Evolutionary conservation across 208 protist species (phyloP).

Genomic region (Acanthamoeba healyi): DNA sequence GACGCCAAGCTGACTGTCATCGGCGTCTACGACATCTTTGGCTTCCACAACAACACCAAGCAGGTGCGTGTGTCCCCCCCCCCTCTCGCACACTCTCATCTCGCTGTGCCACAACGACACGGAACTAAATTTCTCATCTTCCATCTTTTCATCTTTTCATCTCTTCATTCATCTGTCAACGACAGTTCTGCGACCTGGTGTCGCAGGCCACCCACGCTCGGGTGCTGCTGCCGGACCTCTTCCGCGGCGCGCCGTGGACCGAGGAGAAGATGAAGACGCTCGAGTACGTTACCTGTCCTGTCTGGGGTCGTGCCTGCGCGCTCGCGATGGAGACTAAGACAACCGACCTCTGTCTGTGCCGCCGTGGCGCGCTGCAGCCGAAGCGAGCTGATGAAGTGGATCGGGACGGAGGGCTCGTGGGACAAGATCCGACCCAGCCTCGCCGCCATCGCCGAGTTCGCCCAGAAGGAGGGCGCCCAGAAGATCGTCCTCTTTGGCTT

Average conservation of each 20-base stretch:
- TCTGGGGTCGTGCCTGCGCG: no score
- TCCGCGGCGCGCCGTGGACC: background rate
- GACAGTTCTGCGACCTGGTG: conserved; percentile 1
- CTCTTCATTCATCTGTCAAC: no score
- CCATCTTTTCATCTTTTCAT: no score
- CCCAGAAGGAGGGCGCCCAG: background rate
- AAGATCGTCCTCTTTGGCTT: background rate
- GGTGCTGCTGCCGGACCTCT: background rate
- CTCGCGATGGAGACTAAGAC: no score
- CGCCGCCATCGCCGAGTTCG: background rate
- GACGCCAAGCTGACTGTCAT: background rate
- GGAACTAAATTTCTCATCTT: no score
- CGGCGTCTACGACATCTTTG: conserved; percentile 26
- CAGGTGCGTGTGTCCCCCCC: no score
- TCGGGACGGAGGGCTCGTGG: background rate
- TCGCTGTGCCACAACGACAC: background rate
- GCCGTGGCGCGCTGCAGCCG: background rate
- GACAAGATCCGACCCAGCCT: background rate
- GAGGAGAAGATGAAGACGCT: background rate
- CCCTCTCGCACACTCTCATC: no score
- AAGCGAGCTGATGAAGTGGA: background rate
- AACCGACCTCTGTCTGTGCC: no score
- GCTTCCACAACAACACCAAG: conserved; percentile 43
- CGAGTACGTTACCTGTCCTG: no score
- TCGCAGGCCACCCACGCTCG: background rate